Base-by-base conservation (phyloP, 106 monocot species). In the Narthecium ossifragum region DNA sequence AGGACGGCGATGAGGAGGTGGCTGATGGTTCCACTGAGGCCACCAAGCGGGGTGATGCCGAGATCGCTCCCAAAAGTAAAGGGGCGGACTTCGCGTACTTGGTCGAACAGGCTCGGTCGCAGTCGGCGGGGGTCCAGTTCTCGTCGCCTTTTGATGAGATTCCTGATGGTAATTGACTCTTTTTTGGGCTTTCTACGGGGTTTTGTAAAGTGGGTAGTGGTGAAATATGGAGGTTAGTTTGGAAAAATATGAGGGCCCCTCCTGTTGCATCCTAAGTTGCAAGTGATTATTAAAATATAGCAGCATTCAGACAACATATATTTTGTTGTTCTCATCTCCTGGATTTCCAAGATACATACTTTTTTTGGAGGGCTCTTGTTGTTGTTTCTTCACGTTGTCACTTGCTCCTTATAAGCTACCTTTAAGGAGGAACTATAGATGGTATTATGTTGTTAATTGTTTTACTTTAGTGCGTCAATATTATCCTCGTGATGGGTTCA, bases 21-120 rank as follows among this genome's bases (percentile, higher is more conserved):
- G 38, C 26, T 48, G 37, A 10, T 26, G 17, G 8, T 2, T 5
- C 57, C 32, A 1, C 21, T 34, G 62, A 12, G 27, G 60, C 34
- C 12, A 49, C 34, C 9, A 69, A 59, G 50, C 15, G 26, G 31
- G 51, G 4, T 5, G 49, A 37, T 9, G 69, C 17, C 8, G 54
- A 24, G 5, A 54, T 74, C 1, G 53, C 49, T 31, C 66, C 68
- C 8, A 86, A 84, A 71, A 96, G 96, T 58, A 96, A 86, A 72
- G 96, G 96, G 0, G 86, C 86, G 6, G 78, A 86, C 63, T 96
- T 81, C 31, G 41, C 41, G 1, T 80, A 62, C 45, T 71, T 96
- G 80, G 58, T 96, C 24, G 80, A 86, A 39, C 69, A 86, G 55
- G 90, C 90, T 7, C 72, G 67, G 34, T 66, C 73, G 11, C 67